phyloP scores from a whole-genome alignment of 495 filamentous ascomycete genomes.

The Neurospora pannonica region DNA sequence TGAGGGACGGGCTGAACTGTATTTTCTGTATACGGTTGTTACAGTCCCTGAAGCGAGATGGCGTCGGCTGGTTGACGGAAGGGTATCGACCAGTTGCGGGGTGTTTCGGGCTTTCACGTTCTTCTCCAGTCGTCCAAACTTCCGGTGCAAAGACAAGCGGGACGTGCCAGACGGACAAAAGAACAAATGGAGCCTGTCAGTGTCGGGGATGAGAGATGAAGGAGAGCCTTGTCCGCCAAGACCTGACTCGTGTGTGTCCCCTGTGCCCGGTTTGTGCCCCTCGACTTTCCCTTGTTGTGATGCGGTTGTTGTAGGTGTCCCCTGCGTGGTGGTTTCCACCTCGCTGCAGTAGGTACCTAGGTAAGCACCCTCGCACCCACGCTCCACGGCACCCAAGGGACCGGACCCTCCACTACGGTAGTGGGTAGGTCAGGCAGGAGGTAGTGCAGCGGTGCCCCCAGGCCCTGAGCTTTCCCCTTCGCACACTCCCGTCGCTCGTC shows the following conservation, averaged over 20 bases:
- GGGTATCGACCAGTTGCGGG: not conserved
- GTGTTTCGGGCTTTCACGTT: not conserved
- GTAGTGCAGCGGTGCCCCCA: not conserved
- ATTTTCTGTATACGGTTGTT: not conserved
- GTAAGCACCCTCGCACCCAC: not conserved
- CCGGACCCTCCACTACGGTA: not conserved
- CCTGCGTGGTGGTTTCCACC: not conserved
- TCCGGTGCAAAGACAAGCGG: not conserved
- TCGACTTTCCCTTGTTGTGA: not conserved
- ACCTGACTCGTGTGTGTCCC: not conserved
- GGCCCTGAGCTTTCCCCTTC: conserved; percentile 8
- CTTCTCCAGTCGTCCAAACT: not conserved
- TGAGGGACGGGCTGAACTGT: not conserved
- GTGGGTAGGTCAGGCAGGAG: not conserved
- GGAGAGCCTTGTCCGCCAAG: not conserved
- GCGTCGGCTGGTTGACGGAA: not conserved
- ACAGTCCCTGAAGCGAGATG: not conserved
- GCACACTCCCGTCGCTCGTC: conserved; percentile 9
- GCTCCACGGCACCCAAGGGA: not conserved
- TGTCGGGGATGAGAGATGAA: not conserved
- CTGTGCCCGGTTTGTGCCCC: not conserved
- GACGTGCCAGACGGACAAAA: not conserved
- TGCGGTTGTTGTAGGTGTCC: not conserved
- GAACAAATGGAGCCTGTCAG: not conserved
- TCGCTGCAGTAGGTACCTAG: not conserved